Percentiles rank a stretch among this genome's conserved stretches.
Conservation (phyloP, 179 eudicot species). For the Amaranthus tricolor region DNA sequence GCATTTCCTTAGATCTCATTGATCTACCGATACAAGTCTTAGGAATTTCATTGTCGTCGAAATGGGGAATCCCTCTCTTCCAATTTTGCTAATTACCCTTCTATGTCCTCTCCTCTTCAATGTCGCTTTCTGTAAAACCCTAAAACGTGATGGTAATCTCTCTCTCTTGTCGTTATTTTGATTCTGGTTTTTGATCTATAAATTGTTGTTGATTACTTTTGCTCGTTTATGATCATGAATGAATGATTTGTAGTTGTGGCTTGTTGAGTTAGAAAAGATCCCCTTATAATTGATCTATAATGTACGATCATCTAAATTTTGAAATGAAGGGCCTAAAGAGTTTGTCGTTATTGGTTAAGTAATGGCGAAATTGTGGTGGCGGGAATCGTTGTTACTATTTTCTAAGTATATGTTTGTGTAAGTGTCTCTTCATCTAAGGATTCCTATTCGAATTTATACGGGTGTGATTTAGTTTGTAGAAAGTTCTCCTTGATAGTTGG, state of each 20-base stretch:
- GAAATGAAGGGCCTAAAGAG: too few relatives aligned
- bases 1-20: neutral
- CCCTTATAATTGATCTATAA: neutral
- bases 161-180: neutral
- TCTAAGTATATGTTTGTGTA: too few relatives aligned
- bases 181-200: conserved; percentile 8
- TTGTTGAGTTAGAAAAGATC: neutral
- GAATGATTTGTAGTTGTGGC: neutral
- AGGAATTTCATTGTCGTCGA: neutral
- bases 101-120: conserved; percentile 37
- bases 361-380: neutral
- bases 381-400: too few relatives aligned
- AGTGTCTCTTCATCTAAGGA: too few relatives aligned
- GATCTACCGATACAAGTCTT: neutral
- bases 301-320: neutral
- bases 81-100: conserved; percentile 26
- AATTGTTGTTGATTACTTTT: conserved; percentile 2
- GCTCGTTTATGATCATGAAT: conserved; percentile 1
- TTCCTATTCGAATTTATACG: neutral
- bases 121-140: conserved; percentile 61
- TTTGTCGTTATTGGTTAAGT: neutral
- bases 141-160: conserved; percentile 73
- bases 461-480: neutral
- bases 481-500: neutral
- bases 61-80: conserved; percentile 33